Evolutionary conservation across 495 filamentous ascomycete species (phyloP).

Genomic region (Penicillium steckii): DNA sequence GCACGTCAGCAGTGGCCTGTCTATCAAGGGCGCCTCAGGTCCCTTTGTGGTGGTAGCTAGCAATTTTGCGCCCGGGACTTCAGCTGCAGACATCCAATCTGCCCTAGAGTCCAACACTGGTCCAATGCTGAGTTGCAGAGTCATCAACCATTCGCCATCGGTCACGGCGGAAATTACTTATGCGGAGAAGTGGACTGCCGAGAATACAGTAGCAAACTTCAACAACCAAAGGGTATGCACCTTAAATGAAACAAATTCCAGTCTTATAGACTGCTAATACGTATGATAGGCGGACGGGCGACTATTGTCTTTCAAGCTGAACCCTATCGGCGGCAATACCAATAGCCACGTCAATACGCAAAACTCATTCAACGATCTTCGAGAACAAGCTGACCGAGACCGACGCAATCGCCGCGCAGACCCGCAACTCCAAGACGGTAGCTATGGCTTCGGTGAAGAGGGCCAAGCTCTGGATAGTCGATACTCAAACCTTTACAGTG

Average conservation of each 20-base stretch:
- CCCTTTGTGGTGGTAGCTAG: slow-evolving; percentile 80
- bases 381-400: slow-evolving; percentile 48
- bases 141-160: slow-evolving; percentile 67
- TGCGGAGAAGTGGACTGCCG: slow-evolving; percentile 71
- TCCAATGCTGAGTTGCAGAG: slow-evolving; percentile 65
- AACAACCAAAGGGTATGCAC: slow-evolving; percentile 76
- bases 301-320: slow-evolving; percentile 72
- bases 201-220: slow-evolving; percentile 78
- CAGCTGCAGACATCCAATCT: slow-evolving; percentile 89
- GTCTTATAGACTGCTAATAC: slow-evolving; percentile 20
- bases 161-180: slow-evolving; percentile 88
- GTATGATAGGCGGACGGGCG: slow-evolving; percentile 75
- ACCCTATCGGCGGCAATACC: slow-evolving; percentile 39
- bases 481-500: slow-evolving; percentile 36
- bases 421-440: slow-evolving; percentile 57
- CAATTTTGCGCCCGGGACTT: slow-evolving; percentile 92
- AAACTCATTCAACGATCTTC: slow-evolving; percentile 41
- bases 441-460: slow-evolving; percentile 52
- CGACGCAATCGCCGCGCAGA: slow-evolving; percentile 44
- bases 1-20: slow-evolving; percentile 55
- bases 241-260: background rate
- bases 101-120: slow-evolving; percentile 74
- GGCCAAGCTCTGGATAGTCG: slow-evolving; percentile 33
- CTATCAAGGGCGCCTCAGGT: slow-evolving; percentile 70
- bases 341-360: slow-evolving; percentile 19